Evolutionary conservation across 441 rosid species (phyloP), one percentile per base, ranked within the genome.

Genomic region (Pelargonium australe): DNA sequence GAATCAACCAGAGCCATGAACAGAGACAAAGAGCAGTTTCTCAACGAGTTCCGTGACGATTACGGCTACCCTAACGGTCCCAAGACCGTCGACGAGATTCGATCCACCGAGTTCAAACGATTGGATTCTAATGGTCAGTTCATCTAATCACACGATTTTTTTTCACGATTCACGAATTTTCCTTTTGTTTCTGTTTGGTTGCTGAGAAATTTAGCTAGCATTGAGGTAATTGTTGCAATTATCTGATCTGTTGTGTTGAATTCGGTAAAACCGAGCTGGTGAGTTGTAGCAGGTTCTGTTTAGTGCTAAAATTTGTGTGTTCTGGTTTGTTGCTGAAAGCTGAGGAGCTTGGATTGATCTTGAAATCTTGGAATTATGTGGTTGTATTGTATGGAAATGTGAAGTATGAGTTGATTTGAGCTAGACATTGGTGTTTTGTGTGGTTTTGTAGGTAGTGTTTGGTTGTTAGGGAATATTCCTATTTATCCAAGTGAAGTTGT

Each of bases 61-160:
- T 91, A 94, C 75, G 99, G 99, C 41, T 94, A 94, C 64, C 96
- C 96, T 7, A 71, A 87, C 72, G 92, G 82, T 63, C 83, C 87
- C 11, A 91, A 88, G 75, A 78, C 67, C 77, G 79, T 94, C 72
- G 87, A 85, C 31, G 81, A 86, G 73, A 87, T 91, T 76, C 87
- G 97, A 37, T 86, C 91, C 1, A 73, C 87, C 31, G 97, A 94
- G 72, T 94, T 91, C 87, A 87, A 86, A 76, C 87, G 99, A 69
- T 77, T 90, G 77, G 80, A 79, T 9, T 70, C 83, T 64, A 64
- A 80, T 41, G 92, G 93, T 89, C 47, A n/a, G 63, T 71, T 47
- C 34, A 7, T 10, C 60, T 57, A 70, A 43, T 45, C 44, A 53
- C 20, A 2, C 16, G 20, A 28, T 28, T 64, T 63, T 11, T 28